Base-by-base conservation (phyloP, 306 rosid species). In the Vigna nakashimae region DNA sequence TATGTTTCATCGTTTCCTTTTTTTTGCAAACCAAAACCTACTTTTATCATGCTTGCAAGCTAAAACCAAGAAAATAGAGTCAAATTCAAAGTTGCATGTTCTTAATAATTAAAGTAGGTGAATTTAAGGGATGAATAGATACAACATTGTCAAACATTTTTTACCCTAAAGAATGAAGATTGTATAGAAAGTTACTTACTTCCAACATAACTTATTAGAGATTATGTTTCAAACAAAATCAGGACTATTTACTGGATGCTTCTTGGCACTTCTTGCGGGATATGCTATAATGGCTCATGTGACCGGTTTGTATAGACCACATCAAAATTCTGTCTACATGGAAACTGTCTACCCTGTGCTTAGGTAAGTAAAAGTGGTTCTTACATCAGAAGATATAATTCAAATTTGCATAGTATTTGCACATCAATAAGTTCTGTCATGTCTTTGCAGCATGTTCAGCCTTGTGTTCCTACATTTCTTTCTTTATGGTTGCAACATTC, bases 381-480 rank as follows among this genome's bases (percentile, higher is more conserved):
- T 73, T 16, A 8, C 42, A 46, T 10, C 66, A 34, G 1, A n/a
- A 18, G 1, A 10, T 17, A 80, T 24, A 20, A 55, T 65, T 52
- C 26, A 72, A 52, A 76, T 58, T 18, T 75, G 46, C 63, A 9
- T 45, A 32, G 57, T 75, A 59, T 42, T 51, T 60, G 73, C 59
- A 26, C 50, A 26, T 26, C 57, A n/a, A 50, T 62, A 58, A 75
- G 48, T 36, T 79, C 52, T 83, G 17, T 66, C 51, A 36, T 52
- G 13, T 38, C 73, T 69, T 65, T 86, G 90, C 99, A 95, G 99
- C 84, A 87, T 95, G 97, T 95, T 92, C 87, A 88, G 98, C 91
- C 92, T 95, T 16, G 15, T 95, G 87, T 95, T 95, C 79, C 94
- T 95, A n/a, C 99, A 95, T 82, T 84, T 95, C 84, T 91, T 95